Conservation (phyloP, 2,329 filamentous ascomycete species). For the Fusarium bactridioides region DNA sequence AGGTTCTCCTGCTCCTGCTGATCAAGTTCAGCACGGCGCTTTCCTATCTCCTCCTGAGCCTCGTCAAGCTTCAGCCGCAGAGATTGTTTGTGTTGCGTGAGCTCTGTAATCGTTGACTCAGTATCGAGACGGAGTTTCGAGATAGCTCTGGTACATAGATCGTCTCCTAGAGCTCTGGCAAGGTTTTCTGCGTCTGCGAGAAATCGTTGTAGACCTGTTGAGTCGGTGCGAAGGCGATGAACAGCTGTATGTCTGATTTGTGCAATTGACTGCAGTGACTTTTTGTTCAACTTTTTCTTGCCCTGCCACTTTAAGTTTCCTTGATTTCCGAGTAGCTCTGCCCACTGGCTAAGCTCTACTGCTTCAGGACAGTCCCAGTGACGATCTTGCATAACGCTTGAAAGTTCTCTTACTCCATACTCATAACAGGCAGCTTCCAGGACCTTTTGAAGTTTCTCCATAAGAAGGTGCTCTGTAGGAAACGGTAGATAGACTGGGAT, state of each 20-base stretch:
- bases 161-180: not conserved
- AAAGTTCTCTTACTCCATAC: not conserved
- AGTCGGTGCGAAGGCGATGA: fast-evolving
- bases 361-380: not conserved
- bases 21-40: not conserved
- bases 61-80: no score
- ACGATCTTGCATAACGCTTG: fast-evolving
- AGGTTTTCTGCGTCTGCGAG: not conserved
- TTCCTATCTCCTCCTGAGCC: not conserved
- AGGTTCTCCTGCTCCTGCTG: not conserved
- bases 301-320: not conserved
- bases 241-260: not conserved
- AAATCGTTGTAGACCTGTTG: fast-evolving
- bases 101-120: not conserved
- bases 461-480: not conserved
- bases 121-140: not conserved
- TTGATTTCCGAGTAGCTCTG: fast-evolving
- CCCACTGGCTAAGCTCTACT: fast-evolving
- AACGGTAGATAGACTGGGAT: not conserved
- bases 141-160: fast-evolving
- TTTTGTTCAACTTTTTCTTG: fast-evolving
- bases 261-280: not conserved
- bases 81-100: not conserved
- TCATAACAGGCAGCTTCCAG: fast-evolving
- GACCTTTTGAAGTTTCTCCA: not conserved